Conservation (phyloP, 495 filamentous ascomycete species). For the Neurospora sp. region DNA sequence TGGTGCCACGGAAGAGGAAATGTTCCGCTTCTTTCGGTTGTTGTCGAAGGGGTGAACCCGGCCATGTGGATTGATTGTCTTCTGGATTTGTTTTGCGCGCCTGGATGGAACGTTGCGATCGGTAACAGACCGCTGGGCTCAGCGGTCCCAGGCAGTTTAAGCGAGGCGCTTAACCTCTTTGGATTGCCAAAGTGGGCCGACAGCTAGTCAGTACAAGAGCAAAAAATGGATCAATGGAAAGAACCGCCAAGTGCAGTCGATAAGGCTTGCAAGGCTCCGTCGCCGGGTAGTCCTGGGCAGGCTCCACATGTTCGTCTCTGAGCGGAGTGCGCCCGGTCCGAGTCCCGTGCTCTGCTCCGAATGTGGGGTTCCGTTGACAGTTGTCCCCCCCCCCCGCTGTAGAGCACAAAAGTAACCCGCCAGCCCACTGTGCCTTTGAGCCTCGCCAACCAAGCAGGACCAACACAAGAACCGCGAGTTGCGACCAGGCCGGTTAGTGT, state of each 20-base stretch:
- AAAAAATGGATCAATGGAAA: too few species aligned
- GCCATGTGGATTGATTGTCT: neutral
- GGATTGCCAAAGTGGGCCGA: too few species aligned
- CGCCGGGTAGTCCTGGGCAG: neutral
- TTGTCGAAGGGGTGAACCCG: neutral
- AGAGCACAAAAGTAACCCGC: neutral
- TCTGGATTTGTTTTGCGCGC: neutral
- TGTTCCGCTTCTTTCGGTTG: neutral
- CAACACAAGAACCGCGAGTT: neutral
- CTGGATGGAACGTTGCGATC: neutral
- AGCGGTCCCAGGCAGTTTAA: too few species aligned
- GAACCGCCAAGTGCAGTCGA: neutral
- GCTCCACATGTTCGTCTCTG: neutral
- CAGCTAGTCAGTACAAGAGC: too few species aligned
- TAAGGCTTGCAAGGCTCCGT: neutral
- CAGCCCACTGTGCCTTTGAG: neutral
- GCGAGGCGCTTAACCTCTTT: too few species aligned
- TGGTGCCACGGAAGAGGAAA: neutral
- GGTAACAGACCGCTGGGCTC: too few species aligned
- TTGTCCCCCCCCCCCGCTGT: neutral
- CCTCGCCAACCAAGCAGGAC: neutral
- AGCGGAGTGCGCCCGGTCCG: neutral
- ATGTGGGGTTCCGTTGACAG: neutral
- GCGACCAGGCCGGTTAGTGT: neutral
- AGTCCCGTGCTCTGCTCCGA: neutral